These are phyloP conservation scores for Acacia crassicarpa DNA, from an alignment of 306 rosid species.

Conservation along the genomic window DNA sequence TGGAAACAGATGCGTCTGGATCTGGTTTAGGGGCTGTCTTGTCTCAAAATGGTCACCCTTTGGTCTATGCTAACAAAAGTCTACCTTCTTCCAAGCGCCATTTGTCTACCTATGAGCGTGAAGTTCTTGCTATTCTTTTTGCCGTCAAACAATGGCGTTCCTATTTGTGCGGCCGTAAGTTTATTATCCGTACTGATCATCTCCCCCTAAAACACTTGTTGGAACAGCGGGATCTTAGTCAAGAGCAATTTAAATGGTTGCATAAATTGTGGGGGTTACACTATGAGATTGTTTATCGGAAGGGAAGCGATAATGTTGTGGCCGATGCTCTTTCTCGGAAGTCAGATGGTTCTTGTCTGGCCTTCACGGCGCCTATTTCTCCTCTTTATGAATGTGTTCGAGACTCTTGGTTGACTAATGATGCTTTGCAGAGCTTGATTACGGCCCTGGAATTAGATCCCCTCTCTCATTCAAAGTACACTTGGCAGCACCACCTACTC, in stretches of 20 bases:
- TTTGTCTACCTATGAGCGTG: neutral
- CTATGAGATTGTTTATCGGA: too few relatives aligned
- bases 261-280: neutral
- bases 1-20: neutral
- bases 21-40: neutral
- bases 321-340: too few relatives aligned
- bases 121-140: neutral
- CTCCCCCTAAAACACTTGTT: neutral
- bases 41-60: neutral
- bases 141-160: neutral
- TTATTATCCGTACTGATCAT: too few relatives aligned
- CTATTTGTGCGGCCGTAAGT: too few relatives aligned
- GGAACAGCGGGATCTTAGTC: neutral
- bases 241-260: too few relatives aligned
- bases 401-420: neutral
- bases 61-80: neutral
- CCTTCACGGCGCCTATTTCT: fast-evolving
- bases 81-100: neutral
- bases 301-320: too few relatives aligned
- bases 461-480: fast-evolving
- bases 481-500: neutral
- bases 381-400: fast-evolving
- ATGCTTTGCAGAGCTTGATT: fast-evolving
- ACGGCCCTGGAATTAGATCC: neutral
- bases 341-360: neutral